Percentiles rank a stretch among this genome's conserved stretches.
These are phyloP conservation scores for Trichoderma breve DNA, from an alignment of 2,329 filamentous ascomycete genomes.

Conservation along the genomic window DNA sequence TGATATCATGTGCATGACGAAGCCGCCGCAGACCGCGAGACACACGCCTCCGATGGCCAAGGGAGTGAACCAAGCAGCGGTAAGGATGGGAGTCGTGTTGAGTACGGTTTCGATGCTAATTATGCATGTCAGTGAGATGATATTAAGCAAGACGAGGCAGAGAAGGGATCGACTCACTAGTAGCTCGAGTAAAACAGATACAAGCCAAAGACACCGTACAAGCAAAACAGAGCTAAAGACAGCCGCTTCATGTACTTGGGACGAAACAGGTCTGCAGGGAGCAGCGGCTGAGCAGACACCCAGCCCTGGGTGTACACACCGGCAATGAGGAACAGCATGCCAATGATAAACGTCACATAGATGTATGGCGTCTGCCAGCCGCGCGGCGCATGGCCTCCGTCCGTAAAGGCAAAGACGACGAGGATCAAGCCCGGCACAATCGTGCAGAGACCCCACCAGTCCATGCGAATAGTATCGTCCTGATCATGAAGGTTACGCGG, in stretches of 20 bases:
- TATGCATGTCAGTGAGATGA: not conserved
- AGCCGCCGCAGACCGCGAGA: slow-evolving; percentile 60
- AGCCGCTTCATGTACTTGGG: slow-evolving; percentile 68
- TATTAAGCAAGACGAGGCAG: not conserved
- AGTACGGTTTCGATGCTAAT: slow-evolving; percentile 59
- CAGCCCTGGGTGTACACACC: slow-evolving; percentile 72
- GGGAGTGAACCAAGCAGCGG: slow-evolving; percentile 68
- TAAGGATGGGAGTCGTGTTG: slow-evolving; percentile 56
- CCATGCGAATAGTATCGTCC: slow-evolving; percentile 50
- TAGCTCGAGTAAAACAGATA: slow-evolving; percentile 69
- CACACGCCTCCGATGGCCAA: slow-evolving; percentile 66
- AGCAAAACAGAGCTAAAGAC: slow-evolving; percentile 58
- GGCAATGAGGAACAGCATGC: slow-evolving; percentile 55
- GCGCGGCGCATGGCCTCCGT: slow-evolving; percentile 64
- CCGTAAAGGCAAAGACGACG: slow-evolving; percentile 72
- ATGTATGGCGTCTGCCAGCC: slow-evolving; percentile 76
- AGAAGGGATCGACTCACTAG: slow-evolving; percentile 48
- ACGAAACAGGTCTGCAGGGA: slow-evolving; percentile 68
- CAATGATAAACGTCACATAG: slow-evolving; percentile 61
- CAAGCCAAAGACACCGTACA: slow-evolving; percentile 67
- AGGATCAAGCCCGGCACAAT: slow-evolving; percentile 66
- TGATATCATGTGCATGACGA: slow-evolving; percentile 64
- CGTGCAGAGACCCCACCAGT: slow-evolving; percentile 62
- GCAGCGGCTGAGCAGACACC: slow-evolving; percentile 64
- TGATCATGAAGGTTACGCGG: slow-evolving; percentile 34